Evolutionary conservation across 495 filamentous ascomycete species (phyloP), one percentile per base, ranked within the genome.

Genomic region (Tuber umbilicatum): DNA sequence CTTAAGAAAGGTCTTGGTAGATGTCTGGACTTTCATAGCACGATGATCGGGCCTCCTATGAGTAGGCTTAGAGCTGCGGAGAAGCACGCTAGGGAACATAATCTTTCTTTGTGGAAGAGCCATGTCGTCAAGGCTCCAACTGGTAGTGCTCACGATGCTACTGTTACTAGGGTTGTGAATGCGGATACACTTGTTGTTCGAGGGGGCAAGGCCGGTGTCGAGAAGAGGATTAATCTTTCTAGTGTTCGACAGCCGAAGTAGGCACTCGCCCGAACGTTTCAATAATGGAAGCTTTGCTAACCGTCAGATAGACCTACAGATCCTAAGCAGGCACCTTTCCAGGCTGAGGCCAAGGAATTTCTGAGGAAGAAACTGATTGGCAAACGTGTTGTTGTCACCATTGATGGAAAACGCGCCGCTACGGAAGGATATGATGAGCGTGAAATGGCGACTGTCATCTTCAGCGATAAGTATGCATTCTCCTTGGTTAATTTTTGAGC

Each of bases 341-440:
- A 89, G 73, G 91, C 94, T 17, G 94, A 97, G 78, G 94, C 96
- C 23, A 98, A 98, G 85, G 96, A 99, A 83, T 98, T 92, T 82
- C 84, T 98, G 76, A 89, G 96, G 47, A 97, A 97, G 87, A 92
- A 89, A 81, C 84, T 97, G 7, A 98, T 99, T 80, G 96, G 93
- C 47, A 99, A 99, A 85, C 92, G 97, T 79, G 93, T 98, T 67
- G 90, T 89, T 83, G 87, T 97, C 42, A 90, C 87, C 31, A 89
- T 95, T 72, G 93, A 98, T 83, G 96, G 96, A 74, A 94, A 94
- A 83, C 92, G 94, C 83, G 89, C 95, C 70, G 93, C 94, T 17
- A 92, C 85, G 9, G 95, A 97, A 74, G 94, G 91, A 9, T 99
- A 91, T 78, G 94, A 97, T 82, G 95, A 94, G 83, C 90, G 93